Conservation (phyloP, 345 rosid genomes). For the Gossypium ekmanianum region DNA sequence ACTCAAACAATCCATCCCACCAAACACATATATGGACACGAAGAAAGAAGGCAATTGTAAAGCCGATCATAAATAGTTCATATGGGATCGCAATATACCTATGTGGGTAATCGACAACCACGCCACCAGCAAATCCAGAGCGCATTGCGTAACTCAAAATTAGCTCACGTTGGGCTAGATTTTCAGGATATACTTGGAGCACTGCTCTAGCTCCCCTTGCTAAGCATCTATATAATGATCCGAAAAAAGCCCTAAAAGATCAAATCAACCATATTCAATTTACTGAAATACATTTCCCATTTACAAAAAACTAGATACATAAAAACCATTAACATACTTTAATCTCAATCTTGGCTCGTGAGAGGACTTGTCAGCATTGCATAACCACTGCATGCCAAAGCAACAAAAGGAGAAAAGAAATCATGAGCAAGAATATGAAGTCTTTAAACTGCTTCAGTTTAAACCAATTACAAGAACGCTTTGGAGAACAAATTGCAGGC, state of each 20-base stretch:
- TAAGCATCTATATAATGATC: slow-evolving; percentile 72
- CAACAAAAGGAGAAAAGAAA: background rate
- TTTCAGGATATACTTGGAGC: slow-evolving; percentile 89
- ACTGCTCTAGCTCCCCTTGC: slow-evolving; percentile 93
- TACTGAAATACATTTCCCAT: background rate
- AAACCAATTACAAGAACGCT: background rate
- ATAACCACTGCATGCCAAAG: slow-evolving; percentile 63
- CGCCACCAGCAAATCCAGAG: slow-evolving; percentile 91
- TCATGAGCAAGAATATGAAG: background rate
- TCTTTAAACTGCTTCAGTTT: background rate
- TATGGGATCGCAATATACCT: slow-evolving; percentile 44
- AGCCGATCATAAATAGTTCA: background rate
- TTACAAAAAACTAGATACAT: background rate
- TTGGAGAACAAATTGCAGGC: background rate
- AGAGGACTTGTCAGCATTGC: slow-evolving; percentile 96
- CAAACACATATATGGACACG: background rate
- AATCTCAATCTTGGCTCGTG: slow-evolving; percentile 84
- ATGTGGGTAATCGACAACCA: slow-evolving; percentile 88
- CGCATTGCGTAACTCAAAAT: slow-evolving; percentile 77
- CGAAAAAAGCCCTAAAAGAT: slow-evolving; percentile 70
- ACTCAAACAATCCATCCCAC: background rate
- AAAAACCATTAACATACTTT: slow-evolving; percentile 49
- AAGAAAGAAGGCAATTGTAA: background rate
- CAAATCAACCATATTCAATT: background rate
- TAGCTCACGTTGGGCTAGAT: slow-evolving; percentile 71